Evolutionary conservation across 2,329 filamentous ascomycete genomes (phyloP).

Genomic region (Elsinoe necatrix): DNA sequence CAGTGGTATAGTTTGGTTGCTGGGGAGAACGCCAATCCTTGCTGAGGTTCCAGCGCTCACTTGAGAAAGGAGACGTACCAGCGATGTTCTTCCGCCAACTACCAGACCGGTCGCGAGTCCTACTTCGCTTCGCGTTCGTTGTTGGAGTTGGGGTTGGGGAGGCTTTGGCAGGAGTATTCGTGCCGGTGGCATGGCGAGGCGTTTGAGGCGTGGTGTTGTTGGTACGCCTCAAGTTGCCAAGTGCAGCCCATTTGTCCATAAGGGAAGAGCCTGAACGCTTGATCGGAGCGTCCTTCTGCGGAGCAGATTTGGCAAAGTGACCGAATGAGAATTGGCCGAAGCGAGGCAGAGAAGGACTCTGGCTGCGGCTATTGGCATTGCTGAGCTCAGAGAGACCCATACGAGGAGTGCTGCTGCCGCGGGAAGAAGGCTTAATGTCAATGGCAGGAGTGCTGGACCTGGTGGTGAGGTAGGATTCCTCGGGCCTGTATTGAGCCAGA

Average conservation of each 20-base stretch:
- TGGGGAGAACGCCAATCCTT: slow-evolving; percentile 40
- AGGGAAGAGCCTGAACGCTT: slow-evolving; percentile 46
- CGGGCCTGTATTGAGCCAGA: slow-evolving; percentile 40
- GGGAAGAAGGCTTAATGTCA: slow-evolving; percentile 39
- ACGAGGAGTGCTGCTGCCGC: slow-evolving; percentile 43
- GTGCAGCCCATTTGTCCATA: slow-evolving; percentile 79
- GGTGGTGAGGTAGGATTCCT: slow-evolving; percentile 44
- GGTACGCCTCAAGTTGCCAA: slow-evolving; percentile 75
- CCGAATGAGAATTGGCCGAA: slow-evolving; percentile 23
- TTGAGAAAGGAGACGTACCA: slow-evolving; percentile 24
- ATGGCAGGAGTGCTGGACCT: slow-evolving; percentile 18
- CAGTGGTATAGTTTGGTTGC: slow-evolving; percentile 25
- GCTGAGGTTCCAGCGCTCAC: slow-evolving; percentile 35
- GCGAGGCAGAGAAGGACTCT: slow-evolving; percentile 16
- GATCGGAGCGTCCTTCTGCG: slow-evolving; percentile 52
- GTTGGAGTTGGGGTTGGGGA: slow-evolving; percentile 22
- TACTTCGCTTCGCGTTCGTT: slow-evolving; percentile 26
- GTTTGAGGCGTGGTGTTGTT: slow-evolving; percentile 35
- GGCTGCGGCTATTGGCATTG: slow-evolving; percentile 41
- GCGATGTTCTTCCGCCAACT: slow-evolving; percentile 28
- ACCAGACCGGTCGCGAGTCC: slow-evolving; percentile 25
- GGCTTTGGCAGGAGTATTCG: slow-evolving; percentile 15
- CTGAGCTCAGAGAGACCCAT: slow-evolving; percentile 47
- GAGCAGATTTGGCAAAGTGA: slow-evolving; percentile 28
- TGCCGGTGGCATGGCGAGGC: slow-evolving; percentile 23